These are phyloP conservation scores for Letharia lupina DNA, from an alignment of 495 filamentous ascomycete genomes.

Conservation along the genomic window DNA sequence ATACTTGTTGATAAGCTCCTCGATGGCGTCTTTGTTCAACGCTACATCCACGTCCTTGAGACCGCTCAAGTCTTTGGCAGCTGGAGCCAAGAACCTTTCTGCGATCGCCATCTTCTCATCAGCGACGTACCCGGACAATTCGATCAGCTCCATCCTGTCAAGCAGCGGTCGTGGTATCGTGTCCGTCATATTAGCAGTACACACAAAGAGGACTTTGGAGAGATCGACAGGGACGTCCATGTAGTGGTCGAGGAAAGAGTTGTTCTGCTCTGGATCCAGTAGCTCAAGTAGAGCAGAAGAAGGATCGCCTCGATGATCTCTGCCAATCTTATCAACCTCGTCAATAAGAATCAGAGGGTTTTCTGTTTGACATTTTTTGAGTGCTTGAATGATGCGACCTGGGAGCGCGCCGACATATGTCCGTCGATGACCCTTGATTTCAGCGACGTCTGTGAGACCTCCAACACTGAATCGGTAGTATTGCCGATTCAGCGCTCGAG, in stretches of 20 bases:
- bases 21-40: slow-evolving; percentile 76
- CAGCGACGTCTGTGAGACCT: slow-evolving; percentile 94
- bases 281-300: slow-evolving; percentile 90
- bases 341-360: slow-evolving; percentile 96
- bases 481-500: slow-evolving; percentile 83
- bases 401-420: slow-evolving; percentile 97
- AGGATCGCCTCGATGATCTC: slow-evolving; percentile 92
- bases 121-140: slow-evolving; percentile 92
- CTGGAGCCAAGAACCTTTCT: slow-evolving; percentile 81
- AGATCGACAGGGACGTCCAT: slow-evolving; percentile 98
- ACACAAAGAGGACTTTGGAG: slow-evolving; percentile 97
- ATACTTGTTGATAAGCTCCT: slow-evolving; percentile 97
- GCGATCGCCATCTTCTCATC: slow-evolving; percentile 99
- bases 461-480: slow-evolving; percentile 98
- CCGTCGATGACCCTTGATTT: slow-evolving; percentile 95
- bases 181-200: slow-evolving; percentile 98
- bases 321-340: slow-evolving; percentile 95
- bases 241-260: slow-evolving; percentile 95
- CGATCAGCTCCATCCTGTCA: slow-evolving; percentile 97
- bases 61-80: slow-evolving; percentile 83
- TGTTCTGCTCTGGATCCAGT: slow-evolving; percentile 96
- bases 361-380: slow-evolving; percentile 99
- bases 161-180: slow-evolving; percentile 92
- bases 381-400: slow-evolving; percentile 91
- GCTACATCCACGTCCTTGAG: slow-evolving; percentile 83